Base-by-base conservation (phyloP, 2,329 filamentous ascomycete genomes). In the Coniochaeta sp. region DNA sequence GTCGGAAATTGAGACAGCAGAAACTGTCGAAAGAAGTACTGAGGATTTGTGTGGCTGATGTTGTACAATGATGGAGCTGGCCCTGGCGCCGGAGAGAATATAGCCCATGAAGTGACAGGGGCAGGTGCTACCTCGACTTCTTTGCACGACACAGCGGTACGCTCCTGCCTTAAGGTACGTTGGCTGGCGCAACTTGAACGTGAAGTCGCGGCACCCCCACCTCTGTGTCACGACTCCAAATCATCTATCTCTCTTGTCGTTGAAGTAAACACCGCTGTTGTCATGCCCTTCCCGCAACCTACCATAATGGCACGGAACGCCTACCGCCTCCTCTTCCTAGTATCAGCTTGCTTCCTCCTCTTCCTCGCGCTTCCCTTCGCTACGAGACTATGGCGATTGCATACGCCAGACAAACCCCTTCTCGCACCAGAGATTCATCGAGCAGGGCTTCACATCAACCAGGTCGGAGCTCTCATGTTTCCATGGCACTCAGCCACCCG, bases 381-480 rank as follows among this genome's bases (percentile, higher is more conserved):
- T 58, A 52, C 61, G 53, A 56, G 52, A 58, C 38, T 58, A 63
- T 27, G 61, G 62, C 1, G 63, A 66, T 53, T 64, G 60, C 52
- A 51, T 63, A n/a, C 60, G 65, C 42, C 66, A 68, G 55, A 68
- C 62, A 3, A 60, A 64, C 30, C 65, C 65, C 14, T 67, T 61
- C 55, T 67, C 66, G 6, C 61, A 62, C 50, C 66, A 68, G 52
- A 65, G 63, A 55, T 55, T 59, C 47, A 60, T 67, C 52, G 61
- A 67, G 48, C 61, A 63, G 51, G 57, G 61, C 26, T 68, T 67
- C 50, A 55, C 61, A 3, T 57, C 65, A 7, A 65, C 59, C 20
- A 51, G 59, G 22, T 55, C 61, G 40, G 66, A 68, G 55, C 62
- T 68, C 52, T 63, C 63, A 50, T 68, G 66, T 49, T 60, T 67